These are phyloP conservation scores for Thuja plicata DNA, from an alignment of 83 land plant genomes.

Conservation along the genomic window DNA sequence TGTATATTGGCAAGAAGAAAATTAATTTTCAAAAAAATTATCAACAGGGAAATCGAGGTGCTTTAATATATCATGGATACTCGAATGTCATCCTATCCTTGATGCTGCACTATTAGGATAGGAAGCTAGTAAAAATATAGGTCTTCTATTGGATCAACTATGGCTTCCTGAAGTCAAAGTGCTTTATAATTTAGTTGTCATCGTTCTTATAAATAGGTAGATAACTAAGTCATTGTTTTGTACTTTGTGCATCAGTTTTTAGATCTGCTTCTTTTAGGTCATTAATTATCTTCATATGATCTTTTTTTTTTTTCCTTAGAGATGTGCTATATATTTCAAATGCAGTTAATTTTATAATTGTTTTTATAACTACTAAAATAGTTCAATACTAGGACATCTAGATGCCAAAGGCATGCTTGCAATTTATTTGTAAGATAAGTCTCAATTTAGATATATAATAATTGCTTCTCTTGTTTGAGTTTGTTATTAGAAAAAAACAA, in stretches of 20 bases:
- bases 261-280: neutral
- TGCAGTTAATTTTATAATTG: neutral
- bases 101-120: slow-evolving; percentile 75
- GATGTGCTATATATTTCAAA: neutral
- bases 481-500: neutral
- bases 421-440: neutral
- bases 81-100: slow-evolving; percentile 84
- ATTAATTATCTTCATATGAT: neutral
- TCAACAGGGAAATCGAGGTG: slow-evolving; percentile 34
- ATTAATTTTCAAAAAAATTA: neutral
- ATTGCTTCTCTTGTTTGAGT: neutral
- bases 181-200: slow-evolving; percentile 66
- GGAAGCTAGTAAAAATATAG: slow-evolving; percentile 84
- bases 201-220: slow-evolving; percentile 92
- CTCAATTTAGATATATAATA: neutral
- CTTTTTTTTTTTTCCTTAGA: neutral
- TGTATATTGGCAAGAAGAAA: too few relatives aligned
- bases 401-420: neutral
- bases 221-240: neutral
- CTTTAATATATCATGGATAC: slow-evolving; percentile 88
- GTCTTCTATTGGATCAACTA: slow-evolving; percentile 83
- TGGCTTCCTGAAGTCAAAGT: slow-evolving; percentile 64
- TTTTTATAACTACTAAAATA: neutral
- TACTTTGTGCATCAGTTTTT: neutral
- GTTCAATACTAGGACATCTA: neutral